Conservation (phyloP, 495 filamentous ascomycete species). For the Thermochaetoides thermophila region DNA sequence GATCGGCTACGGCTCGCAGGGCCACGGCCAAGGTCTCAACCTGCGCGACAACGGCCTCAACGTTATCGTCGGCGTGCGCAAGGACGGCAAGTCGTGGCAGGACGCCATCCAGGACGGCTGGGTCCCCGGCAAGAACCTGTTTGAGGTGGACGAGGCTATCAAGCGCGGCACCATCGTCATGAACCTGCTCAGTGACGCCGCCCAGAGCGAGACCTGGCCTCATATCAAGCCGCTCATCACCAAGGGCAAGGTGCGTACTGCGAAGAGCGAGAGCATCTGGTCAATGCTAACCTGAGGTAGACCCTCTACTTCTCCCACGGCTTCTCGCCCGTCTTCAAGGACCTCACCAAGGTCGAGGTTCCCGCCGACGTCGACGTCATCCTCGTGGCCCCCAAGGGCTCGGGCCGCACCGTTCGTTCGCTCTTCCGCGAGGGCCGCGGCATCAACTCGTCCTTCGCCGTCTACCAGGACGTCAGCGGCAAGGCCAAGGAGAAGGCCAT, state of each 20-base stretch:
- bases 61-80: constrained; percentile 95
- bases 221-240: constrained; percentile 91
- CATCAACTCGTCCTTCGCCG: constrained; percentile 98
- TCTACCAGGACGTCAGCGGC: constrained; percentile 96
- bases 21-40: constrained; percentile 97
- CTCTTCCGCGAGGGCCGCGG: constrained; percentile 96
- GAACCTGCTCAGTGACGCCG: constrained; percentile 96
- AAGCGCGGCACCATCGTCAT: constrained; percentile 87
- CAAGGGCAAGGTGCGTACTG: constrained; percentile 71
- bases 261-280: too few relatives aligned
- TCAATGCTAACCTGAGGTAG: too few relatives aligned
- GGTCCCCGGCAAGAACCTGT: constrained; percentile 95
- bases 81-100: constrained; percentile 96
- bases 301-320: constrained; percentile 99
- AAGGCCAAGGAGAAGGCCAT: constrained; percentile 97
- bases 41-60: constrained; percentile 97
- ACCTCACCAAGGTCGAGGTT: constrained; percentile 95
- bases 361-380: constrained; percentile 94
- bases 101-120: constrained; percentile 94
- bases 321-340: constrained; percentile 99
- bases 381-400: constrained; percentile 97
- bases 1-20: constrained; percentile 96
- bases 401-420: constrained; percentile 91
- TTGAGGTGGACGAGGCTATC: constrained; percentile 93
- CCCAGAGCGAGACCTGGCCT: constrained; percentile 97